phyloP scores from a whole-genome alignment of 2,329 filamentous ascomycete species.

The Aspergillus sp. region DNA sequence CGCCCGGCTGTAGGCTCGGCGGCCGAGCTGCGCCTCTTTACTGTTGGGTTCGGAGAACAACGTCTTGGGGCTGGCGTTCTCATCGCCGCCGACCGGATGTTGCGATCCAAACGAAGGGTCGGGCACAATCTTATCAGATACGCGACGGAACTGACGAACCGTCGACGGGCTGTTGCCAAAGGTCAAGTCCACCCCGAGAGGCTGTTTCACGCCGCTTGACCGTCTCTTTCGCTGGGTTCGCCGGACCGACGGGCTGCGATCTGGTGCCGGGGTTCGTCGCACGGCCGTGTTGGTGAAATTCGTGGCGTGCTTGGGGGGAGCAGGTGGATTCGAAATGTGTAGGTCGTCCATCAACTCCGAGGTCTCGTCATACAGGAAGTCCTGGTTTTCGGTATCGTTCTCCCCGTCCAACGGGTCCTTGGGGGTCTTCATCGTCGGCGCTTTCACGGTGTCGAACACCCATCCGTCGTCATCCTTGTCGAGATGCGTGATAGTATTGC shows the following conservation, averaged over 20 bases:
- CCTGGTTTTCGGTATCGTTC: conserved; percentile 41
- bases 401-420: conserved; percentile 52
- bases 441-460: conserved; percentile 92
- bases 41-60: conserved; percentile 42
- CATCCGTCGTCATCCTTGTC: conserved; percentile 74
- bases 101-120: conserved; percentile 24
- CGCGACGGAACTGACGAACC: conserved; percentile 84
- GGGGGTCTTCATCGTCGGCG: conserved; percentile 59
- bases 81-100: conserved; percentile 33
- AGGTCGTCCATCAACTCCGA: conserved; percentile 41
- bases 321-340: conserved; percentile 45
- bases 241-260: conserved; percentile 42
- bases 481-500: conserved; percentile 59
- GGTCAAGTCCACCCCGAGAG: conserved; percentile 83
- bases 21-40: conserved; percentile 81
- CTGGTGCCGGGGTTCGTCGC: conserved; percentile 46
- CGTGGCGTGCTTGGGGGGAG: conserved; percentile 47
- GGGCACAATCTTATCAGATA: conserved; percentile 64
- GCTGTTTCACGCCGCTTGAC: conserved; percentile 63
- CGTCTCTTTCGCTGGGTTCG: conserved; percentile 41
- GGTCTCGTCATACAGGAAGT: conserved; percentile 36
- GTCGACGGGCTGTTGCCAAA: conserved; percentile 94
- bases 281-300: conserved; percentile 55
- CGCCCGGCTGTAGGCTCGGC: conserved; percentile 76
- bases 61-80: conserved; percentile 40